Base-by-base conservation (phyloP, 1,139 yeast genomes). In the Diutina neorugosa region DNA sequence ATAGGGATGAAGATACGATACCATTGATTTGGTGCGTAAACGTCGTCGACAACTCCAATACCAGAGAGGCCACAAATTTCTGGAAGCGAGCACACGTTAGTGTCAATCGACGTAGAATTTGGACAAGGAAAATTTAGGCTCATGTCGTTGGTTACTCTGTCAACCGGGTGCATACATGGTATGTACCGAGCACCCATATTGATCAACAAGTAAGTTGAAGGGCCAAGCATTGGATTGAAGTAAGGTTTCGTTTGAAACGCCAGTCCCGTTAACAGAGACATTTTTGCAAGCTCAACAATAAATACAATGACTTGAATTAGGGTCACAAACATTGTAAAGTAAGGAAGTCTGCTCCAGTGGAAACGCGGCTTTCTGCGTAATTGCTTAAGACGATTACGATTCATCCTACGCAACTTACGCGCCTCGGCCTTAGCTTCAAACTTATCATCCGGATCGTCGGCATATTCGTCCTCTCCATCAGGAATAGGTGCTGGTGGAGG, bases 161-260 rank as follows among this genome's bases (percentile, higher is more conserved):
- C 62, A 31, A 84, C 71, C 46, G 68, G 64, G 55, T 79, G 80
- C 88, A 84, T 84, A 63, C 93, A 85, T 0, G 90, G 89, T 0
- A 80, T 76, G 63, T 82, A 85, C 48, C 91, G 66, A 2, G 90
- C 84, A 1, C 91, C 91, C 79, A 82, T 78, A 59, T 82, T 78
- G 55, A 84, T 82, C 62, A 81, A 71, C 8, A 84, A 68, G 60
- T 83, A 83, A 0, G 84, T 69, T 1, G 89, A 82, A n/a, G 93
- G 93, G 0, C 93, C 93, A 51, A 85, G 66, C 91, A 85, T 84
- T 9, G 91, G 91, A 62, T 85, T 85, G 68, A 85, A 83, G 56
- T 81, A 77, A 2, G 93, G 93, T 59, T 81, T 66, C 0, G 88
- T 81, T 63, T 82, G 88, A 57, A 85, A 78, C 1, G 86, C 83